Conservation (phyloP, 2,329 filamentous ascomycete species). For the Phialemonium atrogriseum region DNA sequence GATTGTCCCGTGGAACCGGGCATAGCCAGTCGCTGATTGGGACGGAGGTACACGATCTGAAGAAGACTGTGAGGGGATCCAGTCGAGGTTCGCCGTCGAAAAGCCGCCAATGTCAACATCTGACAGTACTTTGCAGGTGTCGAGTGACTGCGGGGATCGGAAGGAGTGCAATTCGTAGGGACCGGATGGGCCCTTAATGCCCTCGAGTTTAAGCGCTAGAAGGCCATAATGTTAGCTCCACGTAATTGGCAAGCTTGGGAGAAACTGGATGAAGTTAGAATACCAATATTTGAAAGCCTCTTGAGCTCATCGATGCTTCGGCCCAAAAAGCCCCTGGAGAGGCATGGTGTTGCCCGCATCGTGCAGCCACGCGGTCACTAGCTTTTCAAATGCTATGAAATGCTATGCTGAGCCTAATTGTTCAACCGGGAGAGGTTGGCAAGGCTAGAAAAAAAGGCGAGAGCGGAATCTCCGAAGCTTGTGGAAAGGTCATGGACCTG, state of each 20-base stretch:
- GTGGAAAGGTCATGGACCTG: too few species aligned
- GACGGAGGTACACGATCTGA: conserved; percentile 9
- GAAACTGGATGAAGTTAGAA: conserved; percentile 4
- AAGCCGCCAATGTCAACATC: conserved; percentile 82
- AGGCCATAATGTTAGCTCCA: conserved; percentile 3
- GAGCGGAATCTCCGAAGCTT: too few species aligned
- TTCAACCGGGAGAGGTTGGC: too few species aligned
- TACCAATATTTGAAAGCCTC: conserved; percentile 48
- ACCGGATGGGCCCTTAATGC: conserved; percentile 53
- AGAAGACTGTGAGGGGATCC: conserved; percentile 29
- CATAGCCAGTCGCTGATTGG: conserved; percentile 42
- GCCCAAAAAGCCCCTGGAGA: conserved; percentile 46
- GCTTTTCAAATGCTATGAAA: too few species aligned
- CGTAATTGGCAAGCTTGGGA: background rate
- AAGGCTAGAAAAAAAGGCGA: too few species aligned
- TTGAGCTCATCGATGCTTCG: conserved; percentile 54
- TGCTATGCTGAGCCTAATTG: conserved; percentile 4
- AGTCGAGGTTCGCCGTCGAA: conserved; percentile 66
- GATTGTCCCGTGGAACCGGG: conserved; percentile 79
- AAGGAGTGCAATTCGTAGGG: conserved; percentile 61
- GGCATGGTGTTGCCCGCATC: conserved; percentile 7
- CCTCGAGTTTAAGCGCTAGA: conserved; percentile 61
- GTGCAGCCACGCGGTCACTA: too few species aligned
- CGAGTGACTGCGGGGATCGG: conserved; percentile 35
- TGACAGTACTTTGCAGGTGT: conserved; percentile 68